Conservation (phyloP, 1,139 yeast genomes). For the Kluyveromyces sp. region DNA sequence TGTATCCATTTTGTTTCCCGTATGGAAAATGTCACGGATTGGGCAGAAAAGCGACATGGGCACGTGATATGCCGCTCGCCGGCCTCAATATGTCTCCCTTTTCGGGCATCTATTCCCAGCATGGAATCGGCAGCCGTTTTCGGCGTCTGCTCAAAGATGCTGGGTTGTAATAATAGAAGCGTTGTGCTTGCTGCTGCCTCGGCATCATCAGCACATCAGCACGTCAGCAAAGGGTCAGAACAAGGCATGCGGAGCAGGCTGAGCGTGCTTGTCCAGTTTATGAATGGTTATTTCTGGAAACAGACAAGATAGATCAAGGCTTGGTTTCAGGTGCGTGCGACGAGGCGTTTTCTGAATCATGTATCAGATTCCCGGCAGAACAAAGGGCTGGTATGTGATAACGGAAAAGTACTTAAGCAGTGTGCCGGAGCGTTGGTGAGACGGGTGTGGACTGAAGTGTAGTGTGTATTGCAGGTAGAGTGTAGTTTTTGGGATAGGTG, state of each 20-base stretch:
- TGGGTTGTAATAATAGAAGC: neutral
- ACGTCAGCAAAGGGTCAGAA: too few relatives aligned
- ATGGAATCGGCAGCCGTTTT: neutral
- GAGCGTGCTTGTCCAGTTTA: too few relatives aligned
- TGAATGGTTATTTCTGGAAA: slow-evolving; percentile 4
- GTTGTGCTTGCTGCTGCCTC: neutral
- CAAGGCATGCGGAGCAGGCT: too few relatives aligned
- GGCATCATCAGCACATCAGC: too few relatives aligned
- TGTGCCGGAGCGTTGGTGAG: too few relatives aligned
- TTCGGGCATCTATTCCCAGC: neutral
- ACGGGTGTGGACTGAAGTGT: too few relatives aligned
- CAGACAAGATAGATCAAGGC: neutral
- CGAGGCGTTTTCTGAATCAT: too few relatives aligned
- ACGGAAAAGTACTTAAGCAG: neutral
- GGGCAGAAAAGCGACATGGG: neutral
- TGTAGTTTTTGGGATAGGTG: neutral
- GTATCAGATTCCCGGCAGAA: too few relatives aligned
- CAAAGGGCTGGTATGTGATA: too few relatives aligned
- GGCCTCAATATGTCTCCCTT: neutral
- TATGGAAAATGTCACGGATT: neutral
- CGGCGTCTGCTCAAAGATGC: neutral
- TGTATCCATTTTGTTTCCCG: neutral
- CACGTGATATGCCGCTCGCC: neutral
- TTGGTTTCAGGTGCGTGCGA: too few relatives aligned
- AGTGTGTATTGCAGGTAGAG: neutral